phyloP scores from a whole-genome alignment of 202 grass and related monocot genomes.

The Saccharum hybrid region DNA sequence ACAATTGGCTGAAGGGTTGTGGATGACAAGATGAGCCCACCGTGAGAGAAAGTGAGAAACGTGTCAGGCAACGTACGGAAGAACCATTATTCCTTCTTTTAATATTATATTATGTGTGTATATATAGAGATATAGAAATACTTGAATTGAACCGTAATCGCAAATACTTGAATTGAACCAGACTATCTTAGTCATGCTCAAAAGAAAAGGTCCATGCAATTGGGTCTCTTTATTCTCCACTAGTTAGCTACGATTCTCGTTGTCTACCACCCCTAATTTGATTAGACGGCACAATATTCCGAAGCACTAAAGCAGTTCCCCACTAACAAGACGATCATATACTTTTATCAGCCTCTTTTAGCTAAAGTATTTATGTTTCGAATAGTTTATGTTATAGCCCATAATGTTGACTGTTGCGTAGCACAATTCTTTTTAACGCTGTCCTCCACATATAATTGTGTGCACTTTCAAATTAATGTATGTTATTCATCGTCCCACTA shows the following conservation, averaged over 20 bases:
- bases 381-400: conserved; percentile 43
- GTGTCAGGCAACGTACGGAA: too few species aligned
- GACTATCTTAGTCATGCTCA: conserved; percentile 16
- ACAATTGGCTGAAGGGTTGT: too few species aligned
- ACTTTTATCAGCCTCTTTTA: conserved; percentile 47
- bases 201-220: conserved; percentile 48
- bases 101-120: too few species aligned
- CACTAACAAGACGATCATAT: conserved; percentile 42
- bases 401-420: conserved; percentile 51
- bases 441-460: conserved; percentile 34
- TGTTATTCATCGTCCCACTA: neutral
- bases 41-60: too few species aligned
- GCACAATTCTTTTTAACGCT: conserved; percentile 19
- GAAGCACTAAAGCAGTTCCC: conserved; percentile 48
- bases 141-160: neutral
- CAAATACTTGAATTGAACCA: neutral
- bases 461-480: conserved; percentile 35
- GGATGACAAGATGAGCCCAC: too few species aligned
- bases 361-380: conserved; percentile 36
- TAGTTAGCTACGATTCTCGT: conserved; percentile 58
- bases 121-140: too few species aligned
- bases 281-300: conserved; percentile 49
- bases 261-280: conserved; percentile 50
- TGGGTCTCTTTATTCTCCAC: conserved; percentile 75
- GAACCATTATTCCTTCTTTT: too few species aligned